A percentile compares a stretch with the other conserved stretches of the same genome.
These are phyloP conservation scores for Plantago ovata DNA, from an alignment of 257 asterid genomes.

Conservation along the genomic window DNA sequence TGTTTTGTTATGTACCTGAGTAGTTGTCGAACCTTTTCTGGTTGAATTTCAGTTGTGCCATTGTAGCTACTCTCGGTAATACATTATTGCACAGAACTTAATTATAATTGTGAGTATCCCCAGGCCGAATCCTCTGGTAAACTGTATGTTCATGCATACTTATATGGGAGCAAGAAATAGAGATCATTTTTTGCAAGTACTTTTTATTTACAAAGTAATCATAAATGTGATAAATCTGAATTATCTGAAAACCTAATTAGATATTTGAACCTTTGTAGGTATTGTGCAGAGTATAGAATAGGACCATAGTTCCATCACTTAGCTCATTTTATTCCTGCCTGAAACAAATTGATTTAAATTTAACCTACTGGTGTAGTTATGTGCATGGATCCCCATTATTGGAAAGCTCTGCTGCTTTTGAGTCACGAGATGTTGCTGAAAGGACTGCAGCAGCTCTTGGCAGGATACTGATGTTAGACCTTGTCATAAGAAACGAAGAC, in stretches of 20 bases:
- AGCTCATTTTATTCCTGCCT: conserved; percentile 4
- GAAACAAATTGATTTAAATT: conserved; percentile 4
- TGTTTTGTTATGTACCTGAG: background rate
- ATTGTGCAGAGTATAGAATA: too few relatives aligned
- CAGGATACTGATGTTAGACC: conserved; percentile 89
- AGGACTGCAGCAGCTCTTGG: conserved; percentile 88
- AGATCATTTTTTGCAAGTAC: conserved; percentile 8
- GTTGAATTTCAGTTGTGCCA: conserved; percentile 11
- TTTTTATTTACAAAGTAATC: background rate
- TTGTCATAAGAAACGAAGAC: conserved; percentile 95
- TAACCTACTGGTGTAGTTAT: conserved; percentile 46
- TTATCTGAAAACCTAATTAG: too few relatives aligned
- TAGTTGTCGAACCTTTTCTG: conserved; percentile 16
- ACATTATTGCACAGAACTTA: too few relatives aligned
- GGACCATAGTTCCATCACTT: background rate
- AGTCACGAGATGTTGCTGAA: conserved; percentile 76
- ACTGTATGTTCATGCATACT: conserved; percentile 3
- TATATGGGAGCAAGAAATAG: conserved; percentile 6
- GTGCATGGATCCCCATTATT: conserved; percentile 89
- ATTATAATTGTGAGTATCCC: background rate
- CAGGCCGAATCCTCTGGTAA: background rate
- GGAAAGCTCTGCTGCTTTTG: conserved; percentile 81
- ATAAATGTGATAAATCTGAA: too few relatives aligned
- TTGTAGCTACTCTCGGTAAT: conserved; percentile 14
- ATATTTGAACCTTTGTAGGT: too few relatives aligned